Evolutionary conservation across 23 red algal species (phyloP), one percentile per base, ranked within the genome.

Genomic region (Pyropia haitanensis): DNA sequence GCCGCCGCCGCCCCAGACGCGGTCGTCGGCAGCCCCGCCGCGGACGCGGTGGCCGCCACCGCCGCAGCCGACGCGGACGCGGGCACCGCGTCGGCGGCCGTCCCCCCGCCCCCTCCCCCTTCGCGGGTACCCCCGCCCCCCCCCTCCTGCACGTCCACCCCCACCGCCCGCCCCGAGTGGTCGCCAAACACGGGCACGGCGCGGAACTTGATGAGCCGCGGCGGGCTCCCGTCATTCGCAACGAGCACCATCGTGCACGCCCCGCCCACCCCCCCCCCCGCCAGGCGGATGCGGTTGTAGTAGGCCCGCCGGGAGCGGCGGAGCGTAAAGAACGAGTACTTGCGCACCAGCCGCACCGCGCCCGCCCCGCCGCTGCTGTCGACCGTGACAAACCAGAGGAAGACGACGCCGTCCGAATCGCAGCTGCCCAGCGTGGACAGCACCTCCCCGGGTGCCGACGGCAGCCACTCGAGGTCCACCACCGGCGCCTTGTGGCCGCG

Each of bases 361-460:
- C 63, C 48, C 18, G 65, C 54, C 0, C 67, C 67, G 29, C 58
- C 30, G 39, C 72, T 67, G 52, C 33, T 21, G 5, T 53, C 79
- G 14, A 84, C 68, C 21, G 72, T 67, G n/a, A 84, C 29, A 62
- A 84, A 84, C 79, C 79, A 84, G 0, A 84, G 70, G 49, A 66
- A 84, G 17, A 84, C 79, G 18, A 84, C 69, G 51, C 79, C 79
- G 51, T 84, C 70, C 18, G 18, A 28, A 20, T 84, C 79, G 28
- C 79, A 84, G 16, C 68, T 57, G 1, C 65, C 79, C 46, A 84
- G 25, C 14, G 74, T 61, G 30, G 72, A 70, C 16, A 84, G 44
- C 23, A 58, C 18, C 18, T 64, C 59, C 31, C 46, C 34, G 6
- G 69, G 30, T 15, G 33, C 58, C 9, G 79, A 67, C 0, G 21